Base-by-base conservation (phyloP, 805 yeast genomes). In the Metschnikowia vanudenii region DNA sequence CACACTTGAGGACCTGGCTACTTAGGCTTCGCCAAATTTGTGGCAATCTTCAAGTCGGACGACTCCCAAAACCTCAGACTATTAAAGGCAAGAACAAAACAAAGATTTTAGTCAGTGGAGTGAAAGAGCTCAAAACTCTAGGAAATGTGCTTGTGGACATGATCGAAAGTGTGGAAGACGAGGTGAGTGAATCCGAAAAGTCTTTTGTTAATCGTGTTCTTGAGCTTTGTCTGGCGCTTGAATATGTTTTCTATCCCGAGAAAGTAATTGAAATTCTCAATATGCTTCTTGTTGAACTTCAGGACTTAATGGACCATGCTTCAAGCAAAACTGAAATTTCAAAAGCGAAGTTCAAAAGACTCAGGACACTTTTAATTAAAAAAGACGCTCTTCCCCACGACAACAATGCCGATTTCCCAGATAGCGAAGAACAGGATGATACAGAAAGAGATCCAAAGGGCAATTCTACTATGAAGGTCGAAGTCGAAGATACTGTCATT, bases 1-100 rank as follows among this genome's bases (percentile, higher is more conserved):
- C 67, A 4, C 58, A 64, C n/a, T 77, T 87, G 82, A 72, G 86
- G 41, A 69, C 69, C 10, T 88, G 96, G 94, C 67, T 92, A 7
- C 70, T 74, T 5, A 71, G 77, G 39, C 65, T 92, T 24, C 72
- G 98, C 29, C 89, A 87, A 57, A 74, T 87, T 0, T 92, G 97
- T 56, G 87, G 94, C 49, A 95, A 88, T 65, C 88, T 96, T 0
- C 80, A 78, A 45, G 65, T 72, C 14, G 76, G 76, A 1, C 59
- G 61, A 30, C 49, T 71, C 4, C 45, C 52, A 0, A 46, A 45
- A 29, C 30, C 26, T 1, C 45, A 22, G 4, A 39, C 46, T 4
- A 33, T 44, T 8, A 44, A 45, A 32, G 47, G 58, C 1, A 43
- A 37, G 18, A 40, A 43, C 36, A 47, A 39, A 20, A 45, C 47